Conservation (phyloP, 352 stramenopile species). For the Pythium apleroticum region DNA sequence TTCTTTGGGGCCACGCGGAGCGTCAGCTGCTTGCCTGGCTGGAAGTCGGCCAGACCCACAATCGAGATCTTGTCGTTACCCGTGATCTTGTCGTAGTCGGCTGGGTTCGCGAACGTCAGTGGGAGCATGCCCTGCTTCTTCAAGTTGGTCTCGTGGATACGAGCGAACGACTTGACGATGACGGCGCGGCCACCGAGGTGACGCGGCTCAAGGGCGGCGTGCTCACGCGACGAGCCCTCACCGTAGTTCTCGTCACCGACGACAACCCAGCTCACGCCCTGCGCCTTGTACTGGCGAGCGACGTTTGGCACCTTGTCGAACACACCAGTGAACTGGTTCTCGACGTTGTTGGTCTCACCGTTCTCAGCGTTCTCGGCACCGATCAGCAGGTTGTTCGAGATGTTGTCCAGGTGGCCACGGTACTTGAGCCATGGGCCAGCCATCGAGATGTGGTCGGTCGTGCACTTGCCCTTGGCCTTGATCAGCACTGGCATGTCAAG, state of each 20-base stretch:
- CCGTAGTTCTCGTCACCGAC: constrained; percentile 95
- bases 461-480: constrained; percentile 96
- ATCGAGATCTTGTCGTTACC: constrained; percentile 93
- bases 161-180: constrained; percentile 93
- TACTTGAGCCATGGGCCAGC: constrained; percentile 94
- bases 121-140: constrained; percentile 96
- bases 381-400: constrained; percentile 95
- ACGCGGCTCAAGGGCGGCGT: constrained; percentile 90
- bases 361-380: constrained; percentile 92
- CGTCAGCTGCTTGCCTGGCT: constrained; percentile 85
- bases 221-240: constrained; percentile 91
- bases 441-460: constrained; percentile 95
- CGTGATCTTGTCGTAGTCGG: constrained; percentile 92
- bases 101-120: constrained; percentile 90
- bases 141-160: constrained; percentile 95
- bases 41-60: constrained; percentile 80
- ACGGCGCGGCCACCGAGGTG: constrained; percentile 90
- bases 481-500: constrained; percentile 89
- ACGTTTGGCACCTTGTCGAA: constrained; percentile 90
- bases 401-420: constrained; percentile 94
- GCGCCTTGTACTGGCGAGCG: constrained; percentile 90
- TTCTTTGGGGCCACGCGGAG: constrained; percentile 73
- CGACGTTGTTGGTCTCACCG: constrained; percentile 90
- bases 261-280: constrained; percentile 89
- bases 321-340: constrained; percentile 88